Evolutionary conservation across 768 basidiomycete genomes (phyloP), one percentile per base, ranked within the genome.

Genomic region (Calocera cornea): DNA sequence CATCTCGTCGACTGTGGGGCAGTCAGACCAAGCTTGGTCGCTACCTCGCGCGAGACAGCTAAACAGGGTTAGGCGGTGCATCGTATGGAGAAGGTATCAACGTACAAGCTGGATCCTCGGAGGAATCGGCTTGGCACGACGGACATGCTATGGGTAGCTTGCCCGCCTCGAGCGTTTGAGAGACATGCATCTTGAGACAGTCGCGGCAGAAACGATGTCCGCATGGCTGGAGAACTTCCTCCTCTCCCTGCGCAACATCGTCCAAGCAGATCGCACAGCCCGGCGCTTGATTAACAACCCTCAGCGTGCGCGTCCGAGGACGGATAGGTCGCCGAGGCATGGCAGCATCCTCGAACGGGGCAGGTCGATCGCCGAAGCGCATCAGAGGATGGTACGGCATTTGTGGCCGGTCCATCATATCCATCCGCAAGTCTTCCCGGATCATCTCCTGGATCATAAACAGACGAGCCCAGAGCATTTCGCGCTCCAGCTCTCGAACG

Each of bases 101-200:
- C 78, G 69, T 73, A 79, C 80, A 76, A 50, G 75, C 74, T n/a
- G 76, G 76, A 17, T 73, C 71, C 14, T 67, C 67, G 40, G 41
- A 67, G 16, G 73, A 68, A 11, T 34, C 34, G 27, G 77, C 73
- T 16, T 77, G 74, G 68, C 87, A 89, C 34, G 80, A 71, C 0
- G 87, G 87, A 73, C 87, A 88, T 14, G 81, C 72, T 34, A 88
- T 82, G 2, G 87, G 87, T 63, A 81, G 87, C 11, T 79, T 80
- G 65, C 79, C 80, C 40, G 84, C 83, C 17, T 77, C 76, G 22
- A 88, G 77, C 73, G 81, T 82, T 3, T 80, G 76, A 34, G 70
- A 70, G 14, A 82, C 75, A 64, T 83, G 80, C 2, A 68, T 69
- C 66, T 73, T 76, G 64, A 87, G 69, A 71, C 87, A 88, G 1